Conservation (phyloP, 1,284 basidiomycete genomes). For the Microbotryum violaceum region DNA sequence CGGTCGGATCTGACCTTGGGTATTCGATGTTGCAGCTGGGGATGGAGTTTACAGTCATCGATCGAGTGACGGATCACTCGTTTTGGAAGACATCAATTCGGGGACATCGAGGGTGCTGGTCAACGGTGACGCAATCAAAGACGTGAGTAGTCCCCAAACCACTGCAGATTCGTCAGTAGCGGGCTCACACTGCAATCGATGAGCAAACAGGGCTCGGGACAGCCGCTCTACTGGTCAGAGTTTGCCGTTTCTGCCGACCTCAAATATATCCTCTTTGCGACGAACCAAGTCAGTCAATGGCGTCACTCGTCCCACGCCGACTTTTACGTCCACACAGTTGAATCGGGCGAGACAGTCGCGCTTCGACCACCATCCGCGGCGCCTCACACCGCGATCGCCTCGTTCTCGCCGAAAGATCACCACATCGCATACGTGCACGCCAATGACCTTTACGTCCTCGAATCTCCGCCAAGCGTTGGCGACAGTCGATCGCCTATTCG, state of each 20-base stretch:
- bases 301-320: slow-evolving; percentile 78
- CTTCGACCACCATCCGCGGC: slow-evolving; percentile 51
- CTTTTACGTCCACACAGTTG: slow-evolving; percentile 72
- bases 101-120: slow-evolving; percentile 61
- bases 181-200: not conserved
- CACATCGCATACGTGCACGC: slow-evolving; percentile 70
- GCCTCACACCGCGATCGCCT: slow-evolving; percentile 64
- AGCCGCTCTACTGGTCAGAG: slow-evolving; percentile 48
- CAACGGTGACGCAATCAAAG: slow-evolving; percentile 52
- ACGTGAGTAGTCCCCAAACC: slow-evolving; percentile 47
- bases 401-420: slow-evolving; percentile 74
- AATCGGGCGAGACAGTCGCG: slow-evolving; percentile 54
- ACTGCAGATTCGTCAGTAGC: not conserved
- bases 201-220: slow-evolving; percentile 51
- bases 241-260: slow-evolving; percentile 83
- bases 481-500: slow-evolving; percentile 51
- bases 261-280: slow-evolving; percentile 72
- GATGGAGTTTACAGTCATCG: slow-evolving; percentile 77
- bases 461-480: slow-evolving; percentile 46
- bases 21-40: slow-evolving; percentile 52
- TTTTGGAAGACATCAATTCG: slow-evolving; percentile 68
- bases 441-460: slow-evolving; percentile 76
- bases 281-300: slow-evolving; percentile 66
- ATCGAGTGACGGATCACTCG: slow-evolving; percentile 54
- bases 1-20: not conserved